Base-by-base conservation (phyloP, 2,329 filamentous ascomycete genomes). In the Apiospora marii region DNA sequence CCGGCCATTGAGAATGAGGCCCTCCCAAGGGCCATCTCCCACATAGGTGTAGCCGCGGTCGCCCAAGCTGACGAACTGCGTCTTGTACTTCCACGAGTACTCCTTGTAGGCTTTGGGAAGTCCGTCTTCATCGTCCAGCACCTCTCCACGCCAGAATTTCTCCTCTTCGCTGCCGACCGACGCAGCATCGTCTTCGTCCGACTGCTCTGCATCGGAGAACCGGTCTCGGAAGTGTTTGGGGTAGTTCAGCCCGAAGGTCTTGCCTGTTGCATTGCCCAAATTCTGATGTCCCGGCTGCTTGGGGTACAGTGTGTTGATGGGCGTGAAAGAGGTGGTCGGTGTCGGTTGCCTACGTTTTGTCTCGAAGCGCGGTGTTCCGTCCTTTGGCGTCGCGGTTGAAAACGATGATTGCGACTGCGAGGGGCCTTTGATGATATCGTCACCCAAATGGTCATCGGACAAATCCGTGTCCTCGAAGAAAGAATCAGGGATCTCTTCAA, bases 21-120 rank as follows among this genome's bases (percentile, higher is more conserved):
- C 77, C 46, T 75, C 71, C 69, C 75, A 79, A n/a, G 77, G 77
- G 6, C 76, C 77, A 43, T 75, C 58, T 16, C 72, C 74, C 13
- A 78, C 70, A 72, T 73, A 75, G 19, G 73, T 46, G 22, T 61
- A 53, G n/a, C n/a, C 27, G 14, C 51, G 49, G 22, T 68, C 30
- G 22, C 16, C 46, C 43, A 48, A 37, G 69, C 72, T 14, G 46
- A 37, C 58, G 72, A 76, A 58, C 14, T 67, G 73, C 8, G 67
- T 67, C 5, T 70, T 53, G 48, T 75, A 76, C 64, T 70, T 76
- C 24, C 70, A 37, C 16, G 72, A 72, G 74, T 74, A 77, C 27
- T 48, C 68, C 19, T 70, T 58, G 68, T 44, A 70, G 6, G 68
- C 68, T 53, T 58, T 58, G 2, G 68, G 68, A 37, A 70, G 68